Conservation (phyloP, 768 basidiomycete genomes). For the Leucocoprinus sp. region DNA sequence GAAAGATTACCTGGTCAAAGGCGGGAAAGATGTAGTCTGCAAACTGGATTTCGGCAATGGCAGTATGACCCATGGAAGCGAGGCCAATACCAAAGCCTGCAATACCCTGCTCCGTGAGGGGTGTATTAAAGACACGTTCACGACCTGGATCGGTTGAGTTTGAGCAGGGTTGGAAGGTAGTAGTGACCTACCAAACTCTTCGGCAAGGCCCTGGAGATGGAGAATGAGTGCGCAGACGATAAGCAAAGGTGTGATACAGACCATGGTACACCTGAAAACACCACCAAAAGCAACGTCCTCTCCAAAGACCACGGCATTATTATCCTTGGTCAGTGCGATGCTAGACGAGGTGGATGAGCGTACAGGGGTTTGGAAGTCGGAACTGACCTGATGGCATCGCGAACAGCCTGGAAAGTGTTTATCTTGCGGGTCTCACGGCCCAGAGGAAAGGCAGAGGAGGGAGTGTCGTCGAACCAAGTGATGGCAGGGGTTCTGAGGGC, state of each 20-base stretch:
- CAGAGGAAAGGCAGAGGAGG: too few species aligned
- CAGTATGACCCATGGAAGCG: constrained; percentile 88
- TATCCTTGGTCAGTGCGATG: constrained; percentile 78
- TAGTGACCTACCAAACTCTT: constrained; percentile 70
- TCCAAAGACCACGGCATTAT: constrained; percentile 83
- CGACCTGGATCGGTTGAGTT: constrained; percentile 40
- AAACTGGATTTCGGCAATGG: constrained; percentile 91
- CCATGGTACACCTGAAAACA: constrained; percentile 92
- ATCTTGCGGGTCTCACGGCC: constrained; percentile 89
- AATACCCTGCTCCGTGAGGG: constrained; percentile 88
- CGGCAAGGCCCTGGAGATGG: constrained; percentile 66
- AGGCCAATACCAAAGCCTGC: constrained; percentile 91
- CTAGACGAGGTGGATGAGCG: constrained; percentile 18
- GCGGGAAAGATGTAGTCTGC: constrained; percentile 90
- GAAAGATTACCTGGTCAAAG: constrained; percentile 69
- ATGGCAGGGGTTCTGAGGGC: constrained; percentile 69
- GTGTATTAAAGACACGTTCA: constrained; percentile 94
- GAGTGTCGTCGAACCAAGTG: constrained; percentile 66
- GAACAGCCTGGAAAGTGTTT: constrained; percentile 90
- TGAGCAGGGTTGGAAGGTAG: constrained; percentile 1
- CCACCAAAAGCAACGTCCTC: constrained; percentile 92
- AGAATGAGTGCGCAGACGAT: constrained; percentile 2
- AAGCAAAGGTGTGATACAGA: constrained; percentile 23
- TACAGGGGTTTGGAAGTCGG: not conserved
- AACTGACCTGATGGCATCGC: constrained; percentile 63